phyloP scores from a whole-genome alignment of 768 basidiomycete species.

The Leccinum barrowsii region DNA sequence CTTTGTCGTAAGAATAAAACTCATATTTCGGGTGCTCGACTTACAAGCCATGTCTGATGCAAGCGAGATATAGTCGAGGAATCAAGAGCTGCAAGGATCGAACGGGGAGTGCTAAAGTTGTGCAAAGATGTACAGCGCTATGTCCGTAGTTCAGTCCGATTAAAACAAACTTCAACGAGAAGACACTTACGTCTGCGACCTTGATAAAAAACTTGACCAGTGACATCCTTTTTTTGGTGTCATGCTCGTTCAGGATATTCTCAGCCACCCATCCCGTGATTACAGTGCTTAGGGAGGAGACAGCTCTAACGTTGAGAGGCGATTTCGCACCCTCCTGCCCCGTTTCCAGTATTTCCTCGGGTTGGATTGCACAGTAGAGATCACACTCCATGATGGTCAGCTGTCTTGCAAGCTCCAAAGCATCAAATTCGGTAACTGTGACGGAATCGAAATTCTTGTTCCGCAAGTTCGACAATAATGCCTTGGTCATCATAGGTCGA shows the following conservation, averaged over 20 bases:
- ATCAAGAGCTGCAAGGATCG: slow-evolving; percentile 91
- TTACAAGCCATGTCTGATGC: slow-evolving; percentile 89
- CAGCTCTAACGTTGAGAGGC: slow-evolving; percentile 72
- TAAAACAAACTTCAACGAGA: slow-evolving; percentile 1
- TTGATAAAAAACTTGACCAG: slow-evolving; percentile 93
- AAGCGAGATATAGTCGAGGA: slow-evolving; percentile 92
- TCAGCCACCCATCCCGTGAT: slow-evolving; percentile 97
- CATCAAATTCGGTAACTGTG: slow-evolving; percentile 85
- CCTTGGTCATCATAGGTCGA: slow-evolving; percentile 81
- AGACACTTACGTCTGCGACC: slow-evolving; percentile 72
- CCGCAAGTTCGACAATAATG: slow-evolving; percentile 63
- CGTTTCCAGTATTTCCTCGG: slow-evolving; percentile 86
- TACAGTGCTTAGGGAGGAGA: slow-evolving; percentile 84
- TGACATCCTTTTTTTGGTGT: slow-evolving; percentile 75
- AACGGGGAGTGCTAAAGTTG: slow-evolving; percentile 91
- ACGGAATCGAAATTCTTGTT: slow-evolving; percentile 61
- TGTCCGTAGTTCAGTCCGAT: slow-evolving; percentile 9
- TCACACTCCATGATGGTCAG: slow-evolving; percentile 91
- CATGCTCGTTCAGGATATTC: slow-evolving; percentile 85
- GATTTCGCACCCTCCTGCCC: slow-evolving; percentile 67
- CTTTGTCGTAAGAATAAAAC: slow-evolving; percentile 6
- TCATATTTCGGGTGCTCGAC: slow-evolving; percentile 26
- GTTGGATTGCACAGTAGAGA: slow-evolving; percentile 79
- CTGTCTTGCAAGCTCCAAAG: slow-evolving; percentile 89
- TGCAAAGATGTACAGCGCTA: slow-evolving; percentile 81